phyloP scores from a whole-genome alignment of 169 alveolate genomes.

The Plasmodium cynomolgi region DNA sequence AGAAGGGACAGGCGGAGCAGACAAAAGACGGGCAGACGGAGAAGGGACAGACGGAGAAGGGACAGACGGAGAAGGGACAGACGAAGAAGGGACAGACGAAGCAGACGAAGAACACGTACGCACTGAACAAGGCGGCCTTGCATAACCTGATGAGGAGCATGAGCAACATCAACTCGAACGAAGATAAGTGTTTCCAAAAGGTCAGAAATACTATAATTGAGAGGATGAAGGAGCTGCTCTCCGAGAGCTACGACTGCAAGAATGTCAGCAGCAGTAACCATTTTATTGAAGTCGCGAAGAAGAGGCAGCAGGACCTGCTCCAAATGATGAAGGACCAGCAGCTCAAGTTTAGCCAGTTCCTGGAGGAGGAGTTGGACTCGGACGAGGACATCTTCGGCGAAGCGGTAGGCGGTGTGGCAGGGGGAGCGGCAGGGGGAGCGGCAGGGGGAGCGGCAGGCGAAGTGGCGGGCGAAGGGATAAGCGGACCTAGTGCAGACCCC shows the following conservation, averaged over 20 bases:
- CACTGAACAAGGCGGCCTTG: neutral
- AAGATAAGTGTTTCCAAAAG: conserved; percentile 49
- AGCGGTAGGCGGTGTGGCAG: neutral
- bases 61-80: neutral
- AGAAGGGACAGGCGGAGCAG: neutral
- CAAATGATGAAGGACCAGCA: conserved; percentile 64
- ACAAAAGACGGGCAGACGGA: conserved; percentile 1
- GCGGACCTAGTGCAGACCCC: neutral
- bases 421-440: neutral
- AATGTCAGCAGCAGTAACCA: conserved; percentile 31
- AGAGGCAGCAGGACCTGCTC: conserved; percentile 43
- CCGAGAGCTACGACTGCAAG: conserved; percentile 50
- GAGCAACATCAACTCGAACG: conserved; percentile 39
- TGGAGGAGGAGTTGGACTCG: conserved; percentile 22
- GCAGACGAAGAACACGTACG: neutral
- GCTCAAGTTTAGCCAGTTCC: conserved; percentile 27
- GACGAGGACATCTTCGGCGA: conserved; percentile 2
- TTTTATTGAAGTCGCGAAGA: conserved; percentile 34
- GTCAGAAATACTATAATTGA: conserved; percentile 21
- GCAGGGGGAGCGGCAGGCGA: neutral
- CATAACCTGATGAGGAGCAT: conserved; percentile 24
- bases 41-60: neutral
- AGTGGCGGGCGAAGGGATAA: neutral
- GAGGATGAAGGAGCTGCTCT: conserved; percentile 20
- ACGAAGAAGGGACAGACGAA: neutral